Conservation (phyloP, 352 stramenopile species). For the Phytophthora rubi region DNA sequence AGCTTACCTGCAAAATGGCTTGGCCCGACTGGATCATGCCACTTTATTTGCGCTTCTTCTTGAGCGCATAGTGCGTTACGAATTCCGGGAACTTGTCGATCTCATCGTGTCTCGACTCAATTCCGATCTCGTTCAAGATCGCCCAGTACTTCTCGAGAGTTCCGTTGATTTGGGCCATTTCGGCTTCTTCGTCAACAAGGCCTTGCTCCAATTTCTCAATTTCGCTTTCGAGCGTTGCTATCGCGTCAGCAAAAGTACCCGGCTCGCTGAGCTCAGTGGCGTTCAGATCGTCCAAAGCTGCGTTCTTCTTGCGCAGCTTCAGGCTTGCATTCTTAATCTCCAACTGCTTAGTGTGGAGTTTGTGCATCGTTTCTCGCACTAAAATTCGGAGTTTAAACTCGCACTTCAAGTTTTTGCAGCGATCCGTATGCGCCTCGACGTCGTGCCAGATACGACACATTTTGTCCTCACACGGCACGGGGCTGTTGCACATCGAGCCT, state of each 20-base stretch:
- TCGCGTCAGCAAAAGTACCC: conserved; percentile 33
- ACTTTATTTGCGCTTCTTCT: conserved; percentile 30
- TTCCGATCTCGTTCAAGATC: conserved; percentile 43
- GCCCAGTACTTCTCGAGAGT: conserved; percentile 32
- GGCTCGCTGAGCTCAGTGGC: conserved; percentile 37
- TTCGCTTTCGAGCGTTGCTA: conserved; percentile 49
- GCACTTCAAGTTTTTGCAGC: conserved; percentile 64
- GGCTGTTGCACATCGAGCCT: conserved; percentile 64
- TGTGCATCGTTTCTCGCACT: conserved; percentile 78
- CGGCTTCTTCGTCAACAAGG: conserved; percentile 53
- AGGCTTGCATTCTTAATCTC: conserved; percentile 42
- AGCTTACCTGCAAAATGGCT: conserved; percentile 22
- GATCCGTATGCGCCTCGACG: conserved; percentile 72
- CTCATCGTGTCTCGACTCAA: conserved; percentile 54
- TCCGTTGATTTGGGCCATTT: conserved; percentile 34
- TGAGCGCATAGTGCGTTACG: conserved; percentile 46
- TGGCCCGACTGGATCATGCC: not conserved
- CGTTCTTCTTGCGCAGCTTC: conserved; percentile 47
- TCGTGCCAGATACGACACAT: conserved; percentile 80
- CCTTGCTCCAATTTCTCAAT: conserved; percentile 69
- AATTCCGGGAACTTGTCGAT: conserved; percentile 60
- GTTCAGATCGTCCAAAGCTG: conserved; percentile 42
- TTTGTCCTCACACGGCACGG: conserved; percentile 62
- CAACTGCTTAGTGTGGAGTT: conserved; percentile 59
- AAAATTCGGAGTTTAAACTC: conserved; percentile 78